phyloP scores from a whole-genome alignment of 2,329 filamentous ascomycete genomes.

The Fusarium scirpi region DNA sequence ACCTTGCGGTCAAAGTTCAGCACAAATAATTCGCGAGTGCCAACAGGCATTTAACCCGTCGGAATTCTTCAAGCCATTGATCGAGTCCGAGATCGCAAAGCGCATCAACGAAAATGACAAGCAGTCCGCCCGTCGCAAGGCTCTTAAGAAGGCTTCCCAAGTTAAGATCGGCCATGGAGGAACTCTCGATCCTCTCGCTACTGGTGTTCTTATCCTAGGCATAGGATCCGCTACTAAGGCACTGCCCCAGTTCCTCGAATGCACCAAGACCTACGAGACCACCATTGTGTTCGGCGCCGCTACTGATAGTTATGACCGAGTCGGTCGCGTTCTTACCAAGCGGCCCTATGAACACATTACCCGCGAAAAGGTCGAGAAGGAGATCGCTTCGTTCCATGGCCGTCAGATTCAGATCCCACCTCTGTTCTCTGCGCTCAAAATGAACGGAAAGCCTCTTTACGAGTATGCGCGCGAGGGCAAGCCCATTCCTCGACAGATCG shows the following conservation, averaged over 20 bases:
- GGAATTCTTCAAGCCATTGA: constrained; percentile 79
- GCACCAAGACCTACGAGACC: constrained; percentile 94
- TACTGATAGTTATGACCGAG: constrained; percentile 91
- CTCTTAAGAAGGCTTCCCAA: constrained; percentile 69
- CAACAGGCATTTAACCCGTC: constrained; percentile 88
- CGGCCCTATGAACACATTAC: constrained; percentile 86
- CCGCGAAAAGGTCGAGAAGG: constrained; percentile 79
- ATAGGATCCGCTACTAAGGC: constrained; percentile 89
- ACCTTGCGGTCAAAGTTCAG: constrained; percentile 86
- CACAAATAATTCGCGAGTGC: constrained; percentile 89
- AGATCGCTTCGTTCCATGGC: constrained; percentile 80
- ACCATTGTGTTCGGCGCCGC: constrained; percentile 90
- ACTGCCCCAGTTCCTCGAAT: constrained; percentile 81
- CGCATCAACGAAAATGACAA: constrained; percentile 68
- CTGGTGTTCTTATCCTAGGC: constrained; percentile 90
- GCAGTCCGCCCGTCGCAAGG: constrained; percentile 69
- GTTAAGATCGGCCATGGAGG: constrained; percentile 98
- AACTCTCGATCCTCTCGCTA: constrained; percentile 93
- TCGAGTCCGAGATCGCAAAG: constrained; percentile 70
- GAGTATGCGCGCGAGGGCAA: constrained; percentile 95
- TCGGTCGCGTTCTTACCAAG: constrained; percentile 83
- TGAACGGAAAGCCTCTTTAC: constrained; percentile 94
- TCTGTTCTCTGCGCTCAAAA: constrained; percentile 91
- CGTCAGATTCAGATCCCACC: constrained; percentile 91
- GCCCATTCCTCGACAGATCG: constrained; percentile 85